Evolutionary conservation across 257 asterid species (phyloP), one percentile per base, ranked within the genome.

Genomic region (Jacaranda mimosifolia): DNA sequence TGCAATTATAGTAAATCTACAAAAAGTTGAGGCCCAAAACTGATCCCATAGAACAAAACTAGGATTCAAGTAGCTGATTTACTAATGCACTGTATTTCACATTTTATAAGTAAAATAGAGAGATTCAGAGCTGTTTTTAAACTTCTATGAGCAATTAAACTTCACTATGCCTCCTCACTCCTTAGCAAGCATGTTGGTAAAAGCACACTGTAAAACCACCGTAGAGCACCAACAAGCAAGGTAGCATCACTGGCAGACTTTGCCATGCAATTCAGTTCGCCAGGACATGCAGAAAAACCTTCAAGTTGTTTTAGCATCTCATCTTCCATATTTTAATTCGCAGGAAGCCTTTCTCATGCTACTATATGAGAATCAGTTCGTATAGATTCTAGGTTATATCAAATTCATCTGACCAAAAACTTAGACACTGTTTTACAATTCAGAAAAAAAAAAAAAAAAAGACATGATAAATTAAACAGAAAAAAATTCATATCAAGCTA

Each of bases 291-390:
- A 56, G 58, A 42, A 53, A 76, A 40, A 13, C 36, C 57, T 64
- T 18, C 57, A 51, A 65, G 15, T 58, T 76, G 58, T 52, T 75
- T 52, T 21, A 51, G 59, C 72, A 53, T 18, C 70, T 76, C 75
- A 26, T 72, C 63, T 76, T 42, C 66, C 43, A 52, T n/a, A 32
- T 42, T 55, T 53, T 42, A 17, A 53, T 49, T 39, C 17, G 17
- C 72, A 49, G 14, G 64, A 58, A 49, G 72, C 19, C 18, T 7
- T 59, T 43, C 68, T 36, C 15, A 46, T 46, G 62, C 45, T 69
- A 48, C 21, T 68, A 19, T 66, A 66, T 40, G 75, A 32, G n/a
- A 72, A 72, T 32, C 62, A 63, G 45, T 59, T 60, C 8, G n/a
- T n/a, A 66, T 48, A 58, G 32, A 70, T 43, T 69, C 71, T 59